Base-by-base conservation (phyloP, 1,284 basidiomycete genomes). In the Coniophora puteana region DNA sequence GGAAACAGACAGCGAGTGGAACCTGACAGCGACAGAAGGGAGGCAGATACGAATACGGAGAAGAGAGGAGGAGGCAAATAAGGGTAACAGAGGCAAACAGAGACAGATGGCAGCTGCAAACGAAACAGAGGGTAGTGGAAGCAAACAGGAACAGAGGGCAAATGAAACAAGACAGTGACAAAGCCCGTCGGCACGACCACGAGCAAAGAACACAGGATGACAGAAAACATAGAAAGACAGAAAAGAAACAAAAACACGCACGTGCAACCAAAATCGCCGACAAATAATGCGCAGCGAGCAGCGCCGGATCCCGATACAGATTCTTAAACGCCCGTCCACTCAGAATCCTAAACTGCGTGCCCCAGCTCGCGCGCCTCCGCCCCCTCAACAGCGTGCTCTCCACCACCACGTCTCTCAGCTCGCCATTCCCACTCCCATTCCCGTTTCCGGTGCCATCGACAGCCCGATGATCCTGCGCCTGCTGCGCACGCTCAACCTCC, bases 311-410 rank as follows among this genome's bases (percentile, higher is more conserved):
- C 26, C 95, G 80, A 60, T 94, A 93, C 45, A 98, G 65, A 59
- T 98, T 98, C 78, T 98, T 98, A 74, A 98, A 99, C n/a, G 94
- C 93, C 44, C 95, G 67, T 17, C 93, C 93, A 54, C 90, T 94
- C 52, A 99, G 64, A 46, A 98, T 93, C 57, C 77, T 78, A 61
- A 99, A 96, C 67, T 99, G 95, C 16, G 87, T 93, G 44, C 74
- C 74, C 74, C 85, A 92, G 47, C 76, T 84, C 3, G 93, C 95
- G 44, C 91, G 78, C 63, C 87, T 85, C 57, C 90, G 80, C 3
- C 89, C 89, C 23, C 84, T 68, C 51, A 94, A 63, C 41, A 89
- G 58, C 36, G 72, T 69, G 32, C 75, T 84, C 59, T 87, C 86
- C 23, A 75, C 67, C 21, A 71, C 72, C 3, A 85, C 76, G 58